phyloP scores from a whole-genome alignment of 140 eudicot genomes.

The Artemisia princeps region DNA sequence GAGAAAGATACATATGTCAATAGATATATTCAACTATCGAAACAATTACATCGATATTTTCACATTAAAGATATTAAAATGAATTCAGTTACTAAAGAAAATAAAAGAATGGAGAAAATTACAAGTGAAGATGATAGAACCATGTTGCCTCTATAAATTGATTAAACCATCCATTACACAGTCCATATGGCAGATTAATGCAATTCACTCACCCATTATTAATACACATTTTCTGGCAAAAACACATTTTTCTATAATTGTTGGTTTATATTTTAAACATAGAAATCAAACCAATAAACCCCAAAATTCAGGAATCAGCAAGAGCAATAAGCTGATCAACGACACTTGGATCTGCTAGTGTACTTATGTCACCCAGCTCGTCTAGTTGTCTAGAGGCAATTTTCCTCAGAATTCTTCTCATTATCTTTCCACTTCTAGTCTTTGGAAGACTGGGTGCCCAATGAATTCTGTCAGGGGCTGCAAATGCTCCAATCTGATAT shows the following conservation, averaged over 20 bases:
- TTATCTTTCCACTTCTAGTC: conserved; percentile 97
- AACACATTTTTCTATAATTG: not conserved
- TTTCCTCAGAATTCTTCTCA: conserved; percentile 90
- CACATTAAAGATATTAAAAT: not conserved
- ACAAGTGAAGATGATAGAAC: not conserved
- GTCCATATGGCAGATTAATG: conserved; percentile 1
- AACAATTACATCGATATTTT: not conserved
- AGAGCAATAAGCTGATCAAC: conserved; percentile 87
- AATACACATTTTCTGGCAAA: conserved; percentile 13
- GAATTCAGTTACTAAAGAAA: conserved; percentile 7
- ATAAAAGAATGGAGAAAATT: not conserved
- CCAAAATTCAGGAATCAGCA: conserved; percentile 39
- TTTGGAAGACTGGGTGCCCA: conserved; percentile 98
- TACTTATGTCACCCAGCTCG: conserved; percentile 94
- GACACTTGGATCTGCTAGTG: conserved; percentile 82
- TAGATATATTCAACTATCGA: too few species aligned
- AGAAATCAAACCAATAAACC: not conserved
- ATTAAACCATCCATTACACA: conserved; percentile 4
- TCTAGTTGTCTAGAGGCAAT: conserved; percentile 82
- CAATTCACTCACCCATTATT: not conserved
- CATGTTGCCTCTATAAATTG: not conserved
- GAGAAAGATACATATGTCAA: too few species aligned
- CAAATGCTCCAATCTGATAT: conserved; percentile 94
- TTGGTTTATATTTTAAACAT: not conserved
- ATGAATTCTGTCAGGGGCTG: conserved; percentile 88